Base-by-base conservation (phyloP, 2,329 filamentous ascomycete species). In the Westerdykella aurantiaca region DNA sequence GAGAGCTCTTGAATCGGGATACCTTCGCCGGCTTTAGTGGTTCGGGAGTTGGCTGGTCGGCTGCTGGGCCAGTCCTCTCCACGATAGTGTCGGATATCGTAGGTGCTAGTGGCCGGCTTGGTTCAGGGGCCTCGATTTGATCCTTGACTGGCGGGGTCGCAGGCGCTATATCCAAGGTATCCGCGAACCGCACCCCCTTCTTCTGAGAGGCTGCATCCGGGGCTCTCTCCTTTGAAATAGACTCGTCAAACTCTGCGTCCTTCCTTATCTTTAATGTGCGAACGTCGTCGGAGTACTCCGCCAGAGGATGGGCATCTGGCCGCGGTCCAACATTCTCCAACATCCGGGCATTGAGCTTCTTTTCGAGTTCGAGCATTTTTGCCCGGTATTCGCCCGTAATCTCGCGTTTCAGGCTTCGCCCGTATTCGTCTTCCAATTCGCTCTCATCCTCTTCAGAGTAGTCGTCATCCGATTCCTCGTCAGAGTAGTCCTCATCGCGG, bases 281-380 rank as follows among this genome's bases (percentile, higher is more conserved):
- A 9, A 80, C 78, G 45, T 84, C 77, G 37, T 77, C 72, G 48
- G 79, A 76, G 18, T 75, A 67, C 14, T 71, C 69, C 11, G 69
- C 64, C 1, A 68, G 61, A 4, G 68, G 46, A 34, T 66, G 60
- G 2, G 57, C 46, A 9, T 60, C 49, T 6, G 62, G 52, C 53
- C 72, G 65, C 47, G 78, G 80, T 42, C 75, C 80, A 38, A 83
- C 58, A 58, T 78, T 83, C 60, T 75, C 75, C 55, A 82, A 68
- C 49, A 74, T 72, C 49, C 70, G 72, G 46, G 63, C 78, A 50
- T 83, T 78, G n/a, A 96, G 75, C 50, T 82, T 84, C 60, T 83
- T 76, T 66, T 96, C 86, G 4, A 98, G 73, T 52, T 90, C 86
- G 37, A 85, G 77, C 93, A 98, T 97, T 53, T 87, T 79, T 54